phyloP scores from a whole-genome alignment of 2,329 filamentous ascomycete genomes.

The Aspergillus jensenii region DNA sequence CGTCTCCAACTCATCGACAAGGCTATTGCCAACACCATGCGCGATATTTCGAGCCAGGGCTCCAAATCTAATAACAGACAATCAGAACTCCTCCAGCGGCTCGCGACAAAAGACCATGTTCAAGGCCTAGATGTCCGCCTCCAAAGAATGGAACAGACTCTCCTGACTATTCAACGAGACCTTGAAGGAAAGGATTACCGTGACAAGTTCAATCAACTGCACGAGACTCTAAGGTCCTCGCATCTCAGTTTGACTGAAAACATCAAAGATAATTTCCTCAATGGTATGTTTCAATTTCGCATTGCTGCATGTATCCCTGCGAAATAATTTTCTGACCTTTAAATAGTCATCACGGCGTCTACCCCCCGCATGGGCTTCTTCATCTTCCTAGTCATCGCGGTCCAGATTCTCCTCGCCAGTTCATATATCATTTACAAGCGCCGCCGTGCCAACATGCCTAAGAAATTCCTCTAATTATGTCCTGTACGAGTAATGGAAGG shows the following conservation, averaged over 20 bases:
- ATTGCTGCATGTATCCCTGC: not conserved
- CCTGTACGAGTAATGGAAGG: conserved; percentile 5
- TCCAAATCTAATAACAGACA: conserved; percentile 52
- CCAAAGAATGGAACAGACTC: conserved; percentile 53
- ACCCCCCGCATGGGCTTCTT: conserved; percentile 60
- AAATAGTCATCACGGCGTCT: conserved; percentile 52
- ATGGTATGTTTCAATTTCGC: conserved; percentile 43
- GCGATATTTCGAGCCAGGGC: conserved; percentile 55
- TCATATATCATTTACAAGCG: conserved; percentile 79
- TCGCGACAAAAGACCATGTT: conserved; percentile 39
- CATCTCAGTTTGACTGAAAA: conserved; percentile 54
- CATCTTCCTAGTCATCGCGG: conserved; percentile 70
- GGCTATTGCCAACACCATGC: conserved; percentile 57
- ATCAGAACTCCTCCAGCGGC: conserved; percentile 49
- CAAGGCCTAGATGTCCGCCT: conserved; percentile 47
- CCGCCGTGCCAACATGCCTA: conserved; percentile 72
- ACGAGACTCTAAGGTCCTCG: conserved; percentile 54
- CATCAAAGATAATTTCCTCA: conserved; percentile 51
- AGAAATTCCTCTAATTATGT: conserved; percentile 75
- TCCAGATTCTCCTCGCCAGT: conserved; percentile 69
- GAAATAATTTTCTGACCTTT: not conserved
- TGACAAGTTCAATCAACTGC: conserved; percentile 54
- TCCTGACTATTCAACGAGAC: conserved; percentile 54
- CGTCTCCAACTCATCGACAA: conserved; percentile 66
- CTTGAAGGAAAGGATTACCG: conserved; percentile 59